phyloP scores from a whole-genome alignment of 78 protist genomes.

The Speleostelium caveatum region DNA sequence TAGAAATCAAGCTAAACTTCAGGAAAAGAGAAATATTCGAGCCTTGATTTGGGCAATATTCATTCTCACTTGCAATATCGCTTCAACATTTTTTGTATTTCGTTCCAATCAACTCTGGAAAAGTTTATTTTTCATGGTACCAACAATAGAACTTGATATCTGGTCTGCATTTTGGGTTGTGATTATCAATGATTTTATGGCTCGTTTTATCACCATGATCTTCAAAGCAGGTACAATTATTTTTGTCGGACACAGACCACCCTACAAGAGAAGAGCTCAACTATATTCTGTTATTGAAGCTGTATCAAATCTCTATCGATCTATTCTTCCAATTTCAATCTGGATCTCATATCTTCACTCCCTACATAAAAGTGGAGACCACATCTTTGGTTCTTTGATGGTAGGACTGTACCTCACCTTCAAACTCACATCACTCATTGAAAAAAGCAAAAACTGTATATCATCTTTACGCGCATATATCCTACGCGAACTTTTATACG shows the following conservation, averaged over 20 bases:
- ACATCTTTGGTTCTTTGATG: slow-evolving; percentile 46
- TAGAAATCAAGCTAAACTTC: slow-evolving; percentile 30
- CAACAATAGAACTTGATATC: slow-evolving; percentile 20
- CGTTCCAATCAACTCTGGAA: slow-evolving; percentile 40
- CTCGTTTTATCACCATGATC: slow-evolving; percentile 55
- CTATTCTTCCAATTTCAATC: slow-evolving; percentile 58
- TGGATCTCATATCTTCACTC: slow-evolving; percentile 59
- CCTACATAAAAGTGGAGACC: slow-evolving; percentile 13
- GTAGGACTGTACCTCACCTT: slow-evolving; percentile 75
- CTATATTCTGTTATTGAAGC: slow-evolving; percentile 57
- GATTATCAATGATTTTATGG: slow-evolving; percentile 45
- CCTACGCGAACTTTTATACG: slow-evolving; percentile 49
- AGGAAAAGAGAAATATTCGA: slow-evolving; percentile 24
- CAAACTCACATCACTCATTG: slow-evolving; percentile 44
- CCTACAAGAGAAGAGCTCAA: slow-evolving; percentile 51
- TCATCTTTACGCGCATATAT: slow-evolving; percentile 25
- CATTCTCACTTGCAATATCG: slow-evolving; percentile 16
- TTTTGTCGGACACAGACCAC: slow-evolving; percentile 22
- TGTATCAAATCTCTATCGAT: slow-evolving; percentile 34
- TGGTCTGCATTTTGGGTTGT: slow-evolving; percentile 50
- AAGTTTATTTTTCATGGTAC: slow-evolving; percentile 8
- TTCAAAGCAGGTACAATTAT: slow-evolving; percentile 19
- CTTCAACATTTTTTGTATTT: slow-evolving; percentile 23
- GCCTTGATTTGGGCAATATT: slow-evolving; percentile 24
- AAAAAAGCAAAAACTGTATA: slow-evolving; percentile 13